Conservation (phyloP, 2,329 filamentous ascomycete species). For the Ceratocystis huliohia region DNA sequence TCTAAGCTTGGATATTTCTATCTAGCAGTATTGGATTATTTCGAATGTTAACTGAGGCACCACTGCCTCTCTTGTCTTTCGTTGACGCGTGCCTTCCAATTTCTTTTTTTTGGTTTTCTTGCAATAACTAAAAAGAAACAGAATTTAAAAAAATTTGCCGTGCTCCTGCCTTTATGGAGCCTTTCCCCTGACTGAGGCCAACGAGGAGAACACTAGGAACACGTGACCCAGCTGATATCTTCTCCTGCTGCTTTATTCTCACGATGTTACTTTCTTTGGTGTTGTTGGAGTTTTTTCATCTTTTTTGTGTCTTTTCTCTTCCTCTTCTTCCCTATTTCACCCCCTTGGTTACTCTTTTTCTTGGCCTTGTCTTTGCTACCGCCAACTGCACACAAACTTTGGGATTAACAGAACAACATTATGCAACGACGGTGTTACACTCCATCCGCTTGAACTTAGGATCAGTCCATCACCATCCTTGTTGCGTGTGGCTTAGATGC, state of each 20-base stretch:
- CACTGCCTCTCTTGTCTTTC: background rate
- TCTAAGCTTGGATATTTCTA: background rate
- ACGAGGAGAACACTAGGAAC: no score
- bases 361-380: background rate
- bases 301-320: background rate
- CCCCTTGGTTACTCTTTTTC: background rate
- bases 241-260: background rate
- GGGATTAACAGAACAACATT: background rate
- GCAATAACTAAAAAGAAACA: constrained; percentile 1
- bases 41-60: background rate
- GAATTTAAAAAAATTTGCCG: background rate
- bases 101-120: background rate
- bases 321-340: background rate
- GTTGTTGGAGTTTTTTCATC: constrained; percentile 4
- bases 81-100: background rate
- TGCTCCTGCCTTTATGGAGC: background rate
- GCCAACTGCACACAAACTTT: background rate
- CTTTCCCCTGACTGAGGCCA: no score
- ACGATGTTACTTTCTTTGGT: background rate
- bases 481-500: background rate
- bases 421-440: background rate
- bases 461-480: no score
- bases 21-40: background rate
- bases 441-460: no score
- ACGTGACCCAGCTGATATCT: no score